Evolutionary conservation across 768 basidiomycete genomes (phyloP).

Genomic region (Trametes coccinea): DNA sequence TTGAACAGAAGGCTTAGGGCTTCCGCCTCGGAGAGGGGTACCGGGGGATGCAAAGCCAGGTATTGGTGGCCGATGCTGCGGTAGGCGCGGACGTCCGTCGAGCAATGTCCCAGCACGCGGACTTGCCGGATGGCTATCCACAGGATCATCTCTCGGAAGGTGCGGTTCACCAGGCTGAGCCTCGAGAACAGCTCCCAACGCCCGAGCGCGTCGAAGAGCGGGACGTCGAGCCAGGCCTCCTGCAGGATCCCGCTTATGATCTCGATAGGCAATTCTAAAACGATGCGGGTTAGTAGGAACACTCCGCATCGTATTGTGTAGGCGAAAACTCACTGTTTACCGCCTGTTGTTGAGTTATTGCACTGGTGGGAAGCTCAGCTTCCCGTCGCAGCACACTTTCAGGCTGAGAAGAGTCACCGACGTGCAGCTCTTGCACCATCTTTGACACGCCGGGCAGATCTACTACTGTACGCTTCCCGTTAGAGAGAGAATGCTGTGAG

Average conservation of each 20-base stretch:
- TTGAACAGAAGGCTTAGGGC: not conserved
- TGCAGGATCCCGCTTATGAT: not conserved
- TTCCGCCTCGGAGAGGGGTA: not conserved
- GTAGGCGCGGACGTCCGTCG: slow-evolving; percentile 11
- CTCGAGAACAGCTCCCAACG: slow-evolving; percentile 6
- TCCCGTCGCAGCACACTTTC: too few species aligned
- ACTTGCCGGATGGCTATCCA: slow-evolving; percentile 5
- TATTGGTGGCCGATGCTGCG: slow-evolving; percentile 3
- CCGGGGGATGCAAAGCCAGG: not conserved
- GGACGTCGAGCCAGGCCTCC: not conserved
- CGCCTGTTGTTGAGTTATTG: not conserved
- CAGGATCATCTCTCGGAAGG: not conserved
- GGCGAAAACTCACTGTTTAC: not conserved
- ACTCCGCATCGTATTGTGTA: too few species aligned
- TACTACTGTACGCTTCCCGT: too few species aligned
- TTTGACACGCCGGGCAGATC: too few species aligned
- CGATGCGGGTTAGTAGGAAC: not conserved
- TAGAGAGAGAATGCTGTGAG: too few species aligned
- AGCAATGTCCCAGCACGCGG: slow-evolving; percentile 5
- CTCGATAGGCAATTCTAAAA: not conserved
- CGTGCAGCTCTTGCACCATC: too few species aligned
- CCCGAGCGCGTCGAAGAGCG: not conserved
- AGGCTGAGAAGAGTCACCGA: too few species aligned
- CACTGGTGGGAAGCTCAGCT: too few species aligned
- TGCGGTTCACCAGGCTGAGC: not conserved